Base-by-base conservation (phyloP, 2,329 filamentous ascomycete species). In the Ophiocordyceps camponoti-leonardi region DNA sequence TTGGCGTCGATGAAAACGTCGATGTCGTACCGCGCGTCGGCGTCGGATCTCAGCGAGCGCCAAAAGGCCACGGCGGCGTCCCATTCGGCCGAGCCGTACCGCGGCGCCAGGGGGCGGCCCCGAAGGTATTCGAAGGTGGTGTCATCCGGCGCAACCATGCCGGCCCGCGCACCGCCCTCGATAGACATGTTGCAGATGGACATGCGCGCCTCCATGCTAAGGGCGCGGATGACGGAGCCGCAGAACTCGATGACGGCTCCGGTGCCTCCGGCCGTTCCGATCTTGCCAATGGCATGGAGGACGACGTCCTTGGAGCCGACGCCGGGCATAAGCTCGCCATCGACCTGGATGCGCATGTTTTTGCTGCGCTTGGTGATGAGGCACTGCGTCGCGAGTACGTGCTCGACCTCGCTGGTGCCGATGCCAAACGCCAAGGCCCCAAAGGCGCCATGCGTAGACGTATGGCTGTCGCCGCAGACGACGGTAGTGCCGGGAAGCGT, bases 181-280 rank as follows among this genome's bases (percentile, higher is more conserved):
- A 96, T 95, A 14, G 88, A 87, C 92, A 96, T 96, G 71, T 98
- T 98, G 72, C 92, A 96, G 62, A 98, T 94, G 51, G 88, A 95
- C 92, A 98, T 96, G 54, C 92, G 80, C 41, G 90, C 92, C 66
- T 96, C 92, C 77, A 98, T 94, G 65, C 86, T 94, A 55, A 96
- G 72, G 49, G 67, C 68, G 54, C 86, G 80, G 60, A 98, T 95
- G 49, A 92, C 86, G 44, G 88, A 94, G 49, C 92, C 92, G 60
- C 87, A 94, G 70, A 90, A 98, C 69, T 98, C 92, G 56, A 98
- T 95, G 52, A 96, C 92, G 45, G 83, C 81, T 50, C 90, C 88
- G 47, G 83, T 96, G 55, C 92, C 92, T 62, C 90, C 92, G 49
- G 92, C 92, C 22, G 92, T 96, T 56, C 92, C 92, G 54, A 96